Evolutionary conservation across 2,329 filamentous ascomycete species (phyloP), one percentile per base, ranked within the genome.

Genomic region (Xylariaceae sp.): DNA sequence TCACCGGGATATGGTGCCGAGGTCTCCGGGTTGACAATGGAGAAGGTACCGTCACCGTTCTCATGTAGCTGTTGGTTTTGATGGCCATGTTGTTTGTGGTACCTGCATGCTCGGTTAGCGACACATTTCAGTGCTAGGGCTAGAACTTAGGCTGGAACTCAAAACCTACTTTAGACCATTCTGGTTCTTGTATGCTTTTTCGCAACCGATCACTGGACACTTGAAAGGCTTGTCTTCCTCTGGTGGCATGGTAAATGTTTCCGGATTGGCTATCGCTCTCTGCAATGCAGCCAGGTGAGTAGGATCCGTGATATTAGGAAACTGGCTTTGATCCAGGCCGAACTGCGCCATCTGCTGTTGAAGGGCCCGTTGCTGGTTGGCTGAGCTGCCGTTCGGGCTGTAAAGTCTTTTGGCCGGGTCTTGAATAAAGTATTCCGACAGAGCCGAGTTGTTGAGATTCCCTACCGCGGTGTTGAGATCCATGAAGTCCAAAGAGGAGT

Each of bases 121-220:
- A 59, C 30, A 62, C 20, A 42, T 47, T 45, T 45, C 27, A 16
- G 24, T 10, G 56, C 44, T 56, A 54, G 58, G 52, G 30, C 37
- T 39, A 15, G 21, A 42, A 18, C 26, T 27, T 23, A 7, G 6
- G 24, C 18, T 13, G 41, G 51, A 50, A 55, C 24, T 49, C 29
- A 51, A 61, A 61, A 76, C 78, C 64, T 91, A 99, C 83, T 97
- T 99, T 51, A 99, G 80, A 43, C 94, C 94, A 64, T 99, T 99
- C 72, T 97, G 94, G 72, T 99, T 99, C 81, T 99, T 99, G 78
- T 99, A 99, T 0, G 94, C 93, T 79, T 99, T 99, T 73, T 97
- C 94, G 68, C 94, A 99, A 5, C 94, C 94, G 70, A 99, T 96
- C 44, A 99, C 94, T 1, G 94, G 94, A 67, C 94, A 99, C 71